A percentile compares a stretch with the other conserved stretches of the same genome.
phyloP scores from a whole-genome alignment of 345 rosid species.

The Eucalyptus pumila region DNA sequence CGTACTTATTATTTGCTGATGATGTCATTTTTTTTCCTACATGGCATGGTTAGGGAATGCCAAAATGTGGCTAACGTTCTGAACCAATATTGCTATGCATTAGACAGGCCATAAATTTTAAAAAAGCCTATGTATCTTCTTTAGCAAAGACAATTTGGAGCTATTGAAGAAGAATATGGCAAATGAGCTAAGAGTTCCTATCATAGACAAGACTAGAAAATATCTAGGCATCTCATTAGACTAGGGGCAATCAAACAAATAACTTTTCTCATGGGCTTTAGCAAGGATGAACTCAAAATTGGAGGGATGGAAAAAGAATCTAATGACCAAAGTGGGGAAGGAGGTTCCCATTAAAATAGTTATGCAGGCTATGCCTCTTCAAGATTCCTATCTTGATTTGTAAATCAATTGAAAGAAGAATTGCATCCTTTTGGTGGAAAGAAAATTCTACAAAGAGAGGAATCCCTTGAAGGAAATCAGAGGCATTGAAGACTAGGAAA shows the following conservation, averaged over 20 bases:
- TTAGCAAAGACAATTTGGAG: fast-evolving
- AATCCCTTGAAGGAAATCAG: fast-evolving
- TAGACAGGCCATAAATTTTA: not conserved
- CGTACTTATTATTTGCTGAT: fast-evolving
- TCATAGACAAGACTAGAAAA: not conserved
- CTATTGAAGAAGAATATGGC: not conserved
- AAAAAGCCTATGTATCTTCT: not conserved
- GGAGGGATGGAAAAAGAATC: not conserved
- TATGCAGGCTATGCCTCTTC: not conserved
- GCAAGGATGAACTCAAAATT: not conserved
- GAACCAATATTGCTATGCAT: not conserved
- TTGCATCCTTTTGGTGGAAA: not conserved
- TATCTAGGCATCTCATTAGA: not conserved
- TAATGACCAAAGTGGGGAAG: not conserved
- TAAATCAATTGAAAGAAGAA: not conserved
- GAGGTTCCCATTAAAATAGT: not conserved
- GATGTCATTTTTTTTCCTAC: not conserved
- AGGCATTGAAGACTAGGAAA: not conserved
- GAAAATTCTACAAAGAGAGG: fast-evolving
- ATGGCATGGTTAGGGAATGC: not conserved
- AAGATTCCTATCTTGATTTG: not conserved
- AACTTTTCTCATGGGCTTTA: not conserved
- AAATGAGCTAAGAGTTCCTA: not conserved
- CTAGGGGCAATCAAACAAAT: not conserved
- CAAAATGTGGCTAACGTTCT: not conserved